These are phyloP conservation scores for Pholiota adiposa DNA, from an alignment of 1,284 basidiomycete genomes.

Conservation along the genomic window DNA sequence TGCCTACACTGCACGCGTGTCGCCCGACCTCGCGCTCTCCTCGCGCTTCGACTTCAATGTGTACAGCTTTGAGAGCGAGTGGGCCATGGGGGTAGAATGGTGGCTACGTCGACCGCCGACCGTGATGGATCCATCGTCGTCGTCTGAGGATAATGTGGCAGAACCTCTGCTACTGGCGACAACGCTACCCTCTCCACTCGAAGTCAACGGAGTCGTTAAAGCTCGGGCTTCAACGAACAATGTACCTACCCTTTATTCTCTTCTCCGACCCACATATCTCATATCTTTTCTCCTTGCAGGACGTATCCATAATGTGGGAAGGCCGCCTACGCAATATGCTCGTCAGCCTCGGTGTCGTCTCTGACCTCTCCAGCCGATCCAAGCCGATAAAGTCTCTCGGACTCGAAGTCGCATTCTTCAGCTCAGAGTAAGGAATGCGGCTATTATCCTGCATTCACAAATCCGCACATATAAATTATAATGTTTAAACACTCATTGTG, in stretches of 20 bases:
- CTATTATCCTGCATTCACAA: not conserved
- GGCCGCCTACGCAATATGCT: conserved; percentile 89
- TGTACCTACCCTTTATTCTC: conserved; percentile 46
- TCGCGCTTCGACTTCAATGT: conserved; percentile 97
- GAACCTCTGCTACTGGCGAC: conserved; percentile 4
- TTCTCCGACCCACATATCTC: conserved; percentile 1
- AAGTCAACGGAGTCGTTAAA: conserved; percentile 86
- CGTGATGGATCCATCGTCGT: conserved; percentile 24
- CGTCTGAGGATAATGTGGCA: too few species aligned
- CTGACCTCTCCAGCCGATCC: conserved; percentile 82
- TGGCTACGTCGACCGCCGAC: conserved; percentile 69
- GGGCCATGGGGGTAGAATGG: conserved; percentile 95
- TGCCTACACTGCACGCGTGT: conserved; percentile 90
- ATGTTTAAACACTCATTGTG: not conserved
- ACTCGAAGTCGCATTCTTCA: conserved; percentile 91
- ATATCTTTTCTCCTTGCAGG: conserved; percentile 49
- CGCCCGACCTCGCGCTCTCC: conserved; percentile 85
- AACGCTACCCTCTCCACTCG: conserved; percentile 32
- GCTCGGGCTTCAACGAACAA: conserved; percentile 87
- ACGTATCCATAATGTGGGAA: conserved; percentile 93
- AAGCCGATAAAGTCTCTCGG: conserved; percentile 89
- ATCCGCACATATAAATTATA: not conserved
- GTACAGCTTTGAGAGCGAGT: conserved; percentile 95
- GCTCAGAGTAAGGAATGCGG: conserved; percentile 56
- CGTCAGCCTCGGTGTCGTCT: conserved; percentile 87